Evolutionary conservation across 768 basidiomycete species (phyloP).

Genomic region (Asterophora parasitica): DNA sequence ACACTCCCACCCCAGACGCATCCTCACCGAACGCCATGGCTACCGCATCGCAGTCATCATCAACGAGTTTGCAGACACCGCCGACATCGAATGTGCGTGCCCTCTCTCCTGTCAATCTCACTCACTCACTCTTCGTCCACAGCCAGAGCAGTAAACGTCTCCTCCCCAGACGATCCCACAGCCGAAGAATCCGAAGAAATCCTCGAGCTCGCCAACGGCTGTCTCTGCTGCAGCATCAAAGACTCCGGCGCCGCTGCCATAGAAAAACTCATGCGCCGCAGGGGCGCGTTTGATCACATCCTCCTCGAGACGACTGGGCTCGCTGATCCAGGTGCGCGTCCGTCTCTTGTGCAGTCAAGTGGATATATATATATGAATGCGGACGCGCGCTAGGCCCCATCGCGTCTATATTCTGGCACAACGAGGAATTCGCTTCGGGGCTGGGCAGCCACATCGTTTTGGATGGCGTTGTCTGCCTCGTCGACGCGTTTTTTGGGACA

Average conservation of each 20-base stretch:
- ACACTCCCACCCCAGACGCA: constrained; percentile 49
- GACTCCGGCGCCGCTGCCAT: constrained; percentile 92
- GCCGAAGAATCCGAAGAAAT: constrained; percentile 75
- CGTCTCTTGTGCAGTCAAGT: too few species aligned
- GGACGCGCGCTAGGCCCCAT: constrained; percentile 97
- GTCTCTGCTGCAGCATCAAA: constrained; percentile 97
- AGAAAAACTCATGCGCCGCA: constrained; percentile 82
- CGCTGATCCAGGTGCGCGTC: constrained; percentile 84
- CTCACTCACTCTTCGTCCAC: constrained; percentile 10
- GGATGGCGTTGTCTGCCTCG: constrained; percentile 90
- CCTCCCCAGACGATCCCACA: constrained; percentile 57
- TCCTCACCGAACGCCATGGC: constrained; percentile 90
- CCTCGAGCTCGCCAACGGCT: constrained; percentile 92
- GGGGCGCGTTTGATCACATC: constrained; percentile 92
- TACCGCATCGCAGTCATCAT: constrained; percentile 97
- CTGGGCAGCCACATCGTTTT: constrained; percentile 66
- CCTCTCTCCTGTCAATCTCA: background rate
- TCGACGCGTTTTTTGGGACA: constrained; percentile 81
- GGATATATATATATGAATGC: too few species aligned
- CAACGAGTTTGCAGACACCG: constrained; percentile 97
- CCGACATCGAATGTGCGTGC: constrained; percentile 89
- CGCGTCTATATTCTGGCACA: constrained; percentile 83
- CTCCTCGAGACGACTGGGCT: constrained; percentile 93
- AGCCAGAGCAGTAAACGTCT: constrained; percentile 87
- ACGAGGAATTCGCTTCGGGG: constrained; percentile 72